These are phyloP conservation scores for Przewalskia tangutica DNA, from an alignment of 257 asterid genomes.

Conservation along the genomic window DNA sequence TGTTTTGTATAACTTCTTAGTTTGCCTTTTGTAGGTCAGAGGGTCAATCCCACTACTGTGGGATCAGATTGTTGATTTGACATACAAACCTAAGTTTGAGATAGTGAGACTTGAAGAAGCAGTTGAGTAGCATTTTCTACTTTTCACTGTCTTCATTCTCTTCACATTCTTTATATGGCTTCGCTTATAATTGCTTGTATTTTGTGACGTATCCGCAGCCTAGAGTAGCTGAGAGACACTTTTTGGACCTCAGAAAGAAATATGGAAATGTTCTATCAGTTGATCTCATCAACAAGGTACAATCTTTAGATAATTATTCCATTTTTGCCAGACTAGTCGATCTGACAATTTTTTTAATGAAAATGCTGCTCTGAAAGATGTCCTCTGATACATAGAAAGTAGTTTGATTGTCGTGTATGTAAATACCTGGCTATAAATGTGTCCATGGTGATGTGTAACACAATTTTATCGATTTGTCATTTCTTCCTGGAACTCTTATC, in stretches of 20 bases:
- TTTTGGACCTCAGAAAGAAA: conserved; percentile 65
- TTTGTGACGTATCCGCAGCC: conserved; percentile 36
- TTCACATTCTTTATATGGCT: background rate
- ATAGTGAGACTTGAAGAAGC: conserved; percentile 50
- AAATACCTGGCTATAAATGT: background rate
- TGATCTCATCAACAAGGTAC: conserved; percentile 80
- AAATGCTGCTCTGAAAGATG: background rate
- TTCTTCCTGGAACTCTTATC: conserved; percentile 5
- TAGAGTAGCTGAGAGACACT: conserved; percentile 73
- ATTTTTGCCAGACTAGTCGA: background rate
- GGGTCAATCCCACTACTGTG: conserved; percentile 93
- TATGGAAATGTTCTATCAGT: conserved; percentile 78
- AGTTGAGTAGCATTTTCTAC: conserved; percentile 41
- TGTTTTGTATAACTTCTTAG: conserved; percentile 3
- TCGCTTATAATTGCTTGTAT: conserved; percentile 9
- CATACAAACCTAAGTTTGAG: conserved; percentile 75
- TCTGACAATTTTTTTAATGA: background rate
- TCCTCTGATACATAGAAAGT: background rate
- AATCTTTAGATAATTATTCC: background rate
- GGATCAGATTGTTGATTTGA: conserved; percentile 96
- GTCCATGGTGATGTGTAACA: background rate
- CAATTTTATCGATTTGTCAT: background rate
- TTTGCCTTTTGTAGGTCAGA: conserved; percentile 48
- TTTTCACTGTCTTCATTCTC: background rate
- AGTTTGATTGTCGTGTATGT: background rate